Evolutionary conservation across 2,329 filamentous ascomycete genomes (phyloP).

Genomic region (Alternaria novae-zelandiae): DNA sequence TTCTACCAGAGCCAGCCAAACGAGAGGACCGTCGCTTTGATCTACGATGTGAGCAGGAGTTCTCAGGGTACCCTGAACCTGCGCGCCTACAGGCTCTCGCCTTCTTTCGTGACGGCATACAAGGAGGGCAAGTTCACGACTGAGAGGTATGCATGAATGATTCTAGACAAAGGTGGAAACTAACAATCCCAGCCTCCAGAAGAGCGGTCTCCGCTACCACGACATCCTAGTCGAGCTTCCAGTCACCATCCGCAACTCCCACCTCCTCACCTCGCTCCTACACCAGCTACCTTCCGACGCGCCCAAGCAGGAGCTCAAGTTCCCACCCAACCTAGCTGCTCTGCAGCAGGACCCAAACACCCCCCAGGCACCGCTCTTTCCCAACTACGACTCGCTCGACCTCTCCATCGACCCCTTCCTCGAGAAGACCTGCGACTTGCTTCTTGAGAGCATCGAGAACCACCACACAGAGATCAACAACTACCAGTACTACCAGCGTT

Average conservation of each 20-base stretch:
- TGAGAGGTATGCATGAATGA: constrained; percentile 74
- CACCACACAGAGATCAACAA: constrained; percentile 99
- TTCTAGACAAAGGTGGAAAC: neutral
- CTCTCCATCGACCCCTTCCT: constrained; percentile 96
- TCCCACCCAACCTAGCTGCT: constrained; percentile 80
- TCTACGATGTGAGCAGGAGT: constrained; percentile 95
- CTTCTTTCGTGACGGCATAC: constrained; percentile 84
- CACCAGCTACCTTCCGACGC: constrained; percentile 83
- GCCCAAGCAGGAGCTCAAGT: constrained; percentile 70
- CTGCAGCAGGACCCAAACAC: constrained; percentile 69
- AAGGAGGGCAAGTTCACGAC: constrained; percentile 98
- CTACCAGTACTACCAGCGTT: constrained; percentile 96
- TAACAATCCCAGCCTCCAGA: constrained; percentile 73
- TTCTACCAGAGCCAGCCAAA: constrained; percentile 94
- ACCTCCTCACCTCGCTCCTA: constrained; percentile 92
- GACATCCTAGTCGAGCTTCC: constrained; percentile 93
- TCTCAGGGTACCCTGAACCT: constrained; percentile 89
- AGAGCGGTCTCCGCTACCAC: constrained; percentile 90
- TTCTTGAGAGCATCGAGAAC: constrained; percentile 94
- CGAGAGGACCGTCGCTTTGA: constrained; percentile 83
- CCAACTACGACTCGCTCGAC: constrained; percentile 88
- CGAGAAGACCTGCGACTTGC: constrained; percentile 95
- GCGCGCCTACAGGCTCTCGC: constrained; percentile 88
- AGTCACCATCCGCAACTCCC: constrained; percentile 91
- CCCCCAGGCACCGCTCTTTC: constrained; percentile 72